These are phyloP conservation scores for Fraxinus nigra DNA, from an alignment of 305 asterid genomes.

Conservation along the genomic window DNA sequence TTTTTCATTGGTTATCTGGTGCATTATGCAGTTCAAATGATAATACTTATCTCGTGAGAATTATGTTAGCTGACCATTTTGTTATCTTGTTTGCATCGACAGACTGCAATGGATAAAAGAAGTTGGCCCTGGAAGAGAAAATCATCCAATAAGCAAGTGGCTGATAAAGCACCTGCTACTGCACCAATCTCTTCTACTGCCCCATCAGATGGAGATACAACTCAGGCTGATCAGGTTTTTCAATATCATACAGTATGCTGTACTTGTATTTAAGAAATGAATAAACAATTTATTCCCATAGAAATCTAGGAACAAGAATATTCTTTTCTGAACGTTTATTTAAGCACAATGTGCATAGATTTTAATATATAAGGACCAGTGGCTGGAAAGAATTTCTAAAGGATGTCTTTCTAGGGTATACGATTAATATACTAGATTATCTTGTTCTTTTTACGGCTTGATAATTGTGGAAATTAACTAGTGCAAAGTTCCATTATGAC, in stretches of 20 bases:
- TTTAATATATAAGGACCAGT: not conserved
- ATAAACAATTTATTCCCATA: not conserved
- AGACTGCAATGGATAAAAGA: slow-evolving; percentile 72
- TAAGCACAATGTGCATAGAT: not conserved
- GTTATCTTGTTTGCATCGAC: slow-evolving; percentile 14
- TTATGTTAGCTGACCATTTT: slow-evolving; percentile 7
- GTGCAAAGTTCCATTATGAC: not conserved
- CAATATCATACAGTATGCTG: slow-evolving; percentile 1
- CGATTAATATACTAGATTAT: not conserved
- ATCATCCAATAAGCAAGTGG: slow-evolving; percentile 71
- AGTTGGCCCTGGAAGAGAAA: slow-evolving; percentile 99
- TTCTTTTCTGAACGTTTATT: not conserved
- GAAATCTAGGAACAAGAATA: not conserved
- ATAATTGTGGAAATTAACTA: not conserved
- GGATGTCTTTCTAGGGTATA: not conserved
- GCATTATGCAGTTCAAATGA: not conserved
- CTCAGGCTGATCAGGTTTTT: slow-evolving; percentile 61
- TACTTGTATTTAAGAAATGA: slow-evolving; percentile 6
- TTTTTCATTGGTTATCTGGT: slow-evolving; percentile 2
- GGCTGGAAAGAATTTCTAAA: not conserved
- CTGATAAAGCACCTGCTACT: slow-evolving; percentile 41
- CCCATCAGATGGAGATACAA: slow-evolving; percentile 41
- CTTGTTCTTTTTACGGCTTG: not conserved
- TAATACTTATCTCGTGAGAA: not conserved
- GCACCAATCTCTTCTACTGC: slow-evolving; percentile 40